Conservation (phyloP, 169 alveolate species). For the Prorocentrum cordatum region DNA sequence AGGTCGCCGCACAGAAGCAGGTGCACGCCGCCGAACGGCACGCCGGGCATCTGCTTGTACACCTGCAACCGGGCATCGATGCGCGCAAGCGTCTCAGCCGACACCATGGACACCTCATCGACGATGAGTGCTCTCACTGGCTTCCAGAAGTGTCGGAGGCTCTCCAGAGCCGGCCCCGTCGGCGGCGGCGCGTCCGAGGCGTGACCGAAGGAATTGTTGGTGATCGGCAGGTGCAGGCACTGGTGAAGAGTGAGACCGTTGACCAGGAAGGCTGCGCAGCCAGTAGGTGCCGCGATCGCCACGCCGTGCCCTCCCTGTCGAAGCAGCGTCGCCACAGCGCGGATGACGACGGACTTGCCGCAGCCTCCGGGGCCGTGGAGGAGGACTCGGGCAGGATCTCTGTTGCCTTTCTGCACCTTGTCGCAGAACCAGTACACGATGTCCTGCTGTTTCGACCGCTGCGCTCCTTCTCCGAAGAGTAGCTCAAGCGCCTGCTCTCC, state of each 20-base stretch:
- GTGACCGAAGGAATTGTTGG: background rate
- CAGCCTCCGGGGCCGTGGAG: constrained; percentile 29
- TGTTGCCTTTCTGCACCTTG: background rate
- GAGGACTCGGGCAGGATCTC: background rate
- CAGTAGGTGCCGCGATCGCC: background rate
- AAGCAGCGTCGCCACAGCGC: background rate
- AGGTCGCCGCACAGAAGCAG: background rate
- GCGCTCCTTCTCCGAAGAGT: too few species aligned
- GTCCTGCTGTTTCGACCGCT: too few species aligned
- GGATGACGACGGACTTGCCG: constrained; percentile 9
- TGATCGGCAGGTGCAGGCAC: background rate
- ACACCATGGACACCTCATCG: constrained; percentile 1
- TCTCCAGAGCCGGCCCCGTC: background rate
- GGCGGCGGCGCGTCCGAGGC: constrained; percentile 1
- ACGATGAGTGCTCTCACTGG: background rate
- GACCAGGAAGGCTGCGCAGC: constrained; percentile 12
- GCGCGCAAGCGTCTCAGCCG: background rate
- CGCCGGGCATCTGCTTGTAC: background rate
- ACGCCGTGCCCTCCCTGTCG: background rate
- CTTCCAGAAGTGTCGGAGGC: background rate
- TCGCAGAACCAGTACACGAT: too few species aligned
- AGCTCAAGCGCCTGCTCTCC: background rate
- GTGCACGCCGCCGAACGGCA: background rate
- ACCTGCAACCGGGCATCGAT: background rate
- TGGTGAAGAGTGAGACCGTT: constrained; percentile 9